Evolutionary conservation across 345 rosid genomes (phyloP).

Genomic region (Cochlearia excelsa): DNA sequence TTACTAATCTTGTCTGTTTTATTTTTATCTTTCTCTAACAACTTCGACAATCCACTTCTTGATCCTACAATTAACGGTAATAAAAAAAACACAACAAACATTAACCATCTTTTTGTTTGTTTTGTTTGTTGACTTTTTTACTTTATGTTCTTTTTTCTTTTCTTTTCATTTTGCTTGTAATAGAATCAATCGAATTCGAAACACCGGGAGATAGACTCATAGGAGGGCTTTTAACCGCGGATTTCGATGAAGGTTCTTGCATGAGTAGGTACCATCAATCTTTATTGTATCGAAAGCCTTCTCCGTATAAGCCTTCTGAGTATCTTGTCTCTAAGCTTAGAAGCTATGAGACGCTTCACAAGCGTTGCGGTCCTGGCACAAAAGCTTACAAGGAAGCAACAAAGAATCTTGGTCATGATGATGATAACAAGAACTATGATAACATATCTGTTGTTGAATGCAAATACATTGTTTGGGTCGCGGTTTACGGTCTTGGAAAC

Average conservation of each 20-base stretch:
- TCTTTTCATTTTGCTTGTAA: too few species aligned
- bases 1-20: constrained; percentile 27
- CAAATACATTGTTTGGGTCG: constrained; percentile 48
- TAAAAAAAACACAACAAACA: background rate
- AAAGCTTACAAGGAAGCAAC: background rate
- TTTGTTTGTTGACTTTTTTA: background rate
- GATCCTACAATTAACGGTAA: constrained; percentile 10
- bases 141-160: too few species aligned
- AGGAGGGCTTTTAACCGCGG: background rate
- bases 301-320: too few species aligned
- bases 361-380: background rate
- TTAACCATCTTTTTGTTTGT: background rate
- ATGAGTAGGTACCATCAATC: background rate
- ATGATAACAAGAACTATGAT: background rate
- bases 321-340: too few species aligned
- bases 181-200: background rate
- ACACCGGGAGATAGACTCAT: background rate
- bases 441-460: constrained; percentile 10
- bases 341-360: too few species aligned
- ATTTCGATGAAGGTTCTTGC: background rate
- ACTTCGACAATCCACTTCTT: constrained; percentile 23
- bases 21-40: constrained; percentile 21
- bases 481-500: constrained; percentile 54
- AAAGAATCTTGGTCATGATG: background rate
- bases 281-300: background rate